A percentile compares a stretch with the other conserved stretches of the same genome.
phyloP scores from a whole-genome alignment of 305 asterid species.

The Euphrasia arctica region DNA sequence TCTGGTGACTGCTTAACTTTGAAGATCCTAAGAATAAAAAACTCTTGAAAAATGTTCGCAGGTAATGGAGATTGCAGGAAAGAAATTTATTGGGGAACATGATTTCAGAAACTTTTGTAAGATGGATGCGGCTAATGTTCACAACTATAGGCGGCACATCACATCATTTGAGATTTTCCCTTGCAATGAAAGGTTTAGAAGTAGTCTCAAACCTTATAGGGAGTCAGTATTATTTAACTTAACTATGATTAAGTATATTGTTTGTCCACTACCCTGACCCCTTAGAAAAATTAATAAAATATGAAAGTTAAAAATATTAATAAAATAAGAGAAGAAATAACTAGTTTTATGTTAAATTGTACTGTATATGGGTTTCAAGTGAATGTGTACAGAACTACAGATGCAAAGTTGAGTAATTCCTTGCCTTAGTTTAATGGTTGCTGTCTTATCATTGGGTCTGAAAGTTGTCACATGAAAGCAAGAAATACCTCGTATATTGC shows the following conservation, averaged over 20 bases:
- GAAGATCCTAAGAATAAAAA: conserved; percentile 21
- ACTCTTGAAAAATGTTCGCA: conserved; percentile 32
- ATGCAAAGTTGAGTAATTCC: conserved; percentile 9
- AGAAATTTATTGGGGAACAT: conserved; percentile 84
- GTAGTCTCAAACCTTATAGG: conserved; percentile 23
- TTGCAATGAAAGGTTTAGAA: conserved; percentile 68
- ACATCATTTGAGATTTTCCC: conserved; percentile 57
- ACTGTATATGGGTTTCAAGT: conserved; percentile 9
- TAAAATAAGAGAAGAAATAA: conserved; percentile 6
- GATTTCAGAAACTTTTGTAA: conserved; percentile 98
- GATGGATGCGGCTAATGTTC: conserved; percentile 97
- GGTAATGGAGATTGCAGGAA: conserved; percentile 85
- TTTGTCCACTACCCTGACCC: conserved; percentile 3
- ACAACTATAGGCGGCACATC: conserved; percentile 66
- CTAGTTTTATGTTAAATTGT: conserved; percentile 12
- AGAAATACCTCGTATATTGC: conserved; percentile 20
- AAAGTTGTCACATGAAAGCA: not conserved
- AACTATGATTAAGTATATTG: conserved; percentile 3
- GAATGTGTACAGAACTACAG: not conserved
- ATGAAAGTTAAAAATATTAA: not conserved
- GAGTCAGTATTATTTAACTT: not conserved
- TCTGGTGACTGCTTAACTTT: conserved; percentile 13
- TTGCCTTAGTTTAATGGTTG: conserved; percentile 3
- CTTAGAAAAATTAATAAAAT: not conserved
- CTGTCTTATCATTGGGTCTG: not conserved